Conservation (phyloP, 257 asterid species). For the Lithospermum erythrorhizon region DNA sequence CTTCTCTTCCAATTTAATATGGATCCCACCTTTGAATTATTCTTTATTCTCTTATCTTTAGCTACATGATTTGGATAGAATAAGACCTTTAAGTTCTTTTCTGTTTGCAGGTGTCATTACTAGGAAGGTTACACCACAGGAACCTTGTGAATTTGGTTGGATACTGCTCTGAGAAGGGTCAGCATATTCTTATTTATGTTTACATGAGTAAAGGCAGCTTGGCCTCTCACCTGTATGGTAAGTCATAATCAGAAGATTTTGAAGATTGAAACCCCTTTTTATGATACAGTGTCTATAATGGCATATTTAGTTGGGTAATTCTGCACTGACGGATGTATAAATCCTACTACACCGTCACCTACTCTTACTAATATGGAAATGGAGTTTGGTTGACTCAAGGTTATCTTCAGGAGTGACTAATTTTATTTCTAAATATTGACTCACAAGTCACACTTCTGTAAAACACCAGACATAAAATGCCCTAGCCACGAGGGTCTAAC, state of each 20-base stretch:
- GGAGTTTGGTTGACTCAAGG: neutral
- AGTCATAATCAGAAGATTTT: conserved; percentile 15
- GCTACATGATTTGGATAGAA: neutral
- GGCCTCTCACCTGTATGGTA: conserved; percentile 87
- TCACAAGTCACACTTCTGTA: no score
- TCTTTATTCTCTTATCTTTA: conserved; percentile 2
- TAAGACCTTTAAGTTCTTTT: neutral
- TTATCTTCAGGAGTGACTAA: neutral
- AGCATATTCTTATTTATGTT: conserved; percentile 80
- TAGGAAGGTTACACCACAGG: conserved; percentile 92
- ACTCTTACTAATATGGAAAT: neutral
- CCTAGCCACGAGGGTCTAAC: no score
- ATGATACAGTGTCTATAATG: neutral
- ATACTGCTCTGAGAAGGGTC: conserved; percentile 88
- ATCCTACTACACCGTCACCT: neutral
- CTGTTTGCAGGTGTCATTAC: conserved; percentile 61
- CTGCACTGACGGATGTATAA: neutral
- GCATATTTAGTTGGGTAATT: neutral
- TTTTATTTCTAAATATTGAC: no score
- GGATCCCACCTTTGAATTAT: neutral
- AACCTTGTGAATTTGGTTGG: conserved; percentile 97
- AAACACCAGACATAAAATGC: no score
- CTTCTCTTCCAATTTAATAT: neutral
- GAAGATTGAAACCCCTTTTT: neutral
- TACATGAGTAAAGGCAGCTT: conserved; percentile 88